phyloP scores from a whole-genome alignment of 345 rosid species.

The Psidium guajava region DNA sequence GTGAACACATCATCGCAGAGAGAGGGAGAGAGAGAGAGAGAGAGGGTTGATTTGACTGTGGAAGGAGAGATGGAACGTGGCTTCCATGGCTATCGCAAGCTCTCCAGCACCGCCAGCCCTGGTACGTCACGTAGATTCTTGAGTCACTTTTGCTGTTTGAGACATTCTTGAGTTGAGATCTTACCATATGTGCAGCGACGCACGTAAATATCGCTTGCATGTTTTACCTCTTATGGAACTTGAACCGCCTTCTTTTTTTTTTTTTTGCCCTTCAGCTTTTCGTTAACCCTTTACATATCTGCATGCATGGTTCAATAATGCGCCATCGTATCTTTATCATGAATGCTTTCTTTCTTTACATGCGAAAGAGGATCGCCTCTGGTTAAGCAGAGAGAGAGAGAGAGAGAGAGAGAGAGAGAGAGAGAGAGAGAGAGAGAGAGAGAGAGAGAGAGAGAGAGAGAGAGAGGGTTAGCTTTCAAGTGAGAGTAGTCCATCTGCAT shows the following conservation, averaged over 20 bases:
- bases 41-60: neutral
- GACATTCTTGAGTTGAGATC: neutral
- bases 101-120: neutral
- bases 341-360: neutral
- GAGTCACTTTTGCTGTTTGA: neutral
- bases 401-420: too few relatives aligned
- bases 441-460: too few relatives aligned
- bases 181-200: neutral
- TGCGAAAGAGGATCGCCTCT: neutral
- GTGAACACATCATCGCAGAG: neutral
- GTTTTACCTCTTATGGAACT: neutral
- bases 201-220: neutral
- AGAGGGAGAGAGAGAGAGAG: neutral
- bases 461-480: neutral
- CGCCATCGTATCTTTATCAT: neutral
- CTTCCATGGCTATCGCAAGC: conserved; percentile 11
- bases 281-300: neutral
- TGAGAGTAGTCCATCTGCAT: neutral
- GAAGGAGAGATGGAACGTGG: conserved; percentile 5
- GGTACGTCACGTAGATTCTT: neutral
- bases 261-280: neutral
- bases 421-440: too few relatives aligned
- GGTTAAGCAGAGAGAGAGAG: neutral
- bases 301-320: neutral
- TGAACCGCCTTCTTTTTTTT: neutral